Percentiles rank a stretch among this genome's conserved stretches.
Evolutionary conservation across 148 eudicot genomes (phyloP).

Genomic region (Silene conica): DNA sequence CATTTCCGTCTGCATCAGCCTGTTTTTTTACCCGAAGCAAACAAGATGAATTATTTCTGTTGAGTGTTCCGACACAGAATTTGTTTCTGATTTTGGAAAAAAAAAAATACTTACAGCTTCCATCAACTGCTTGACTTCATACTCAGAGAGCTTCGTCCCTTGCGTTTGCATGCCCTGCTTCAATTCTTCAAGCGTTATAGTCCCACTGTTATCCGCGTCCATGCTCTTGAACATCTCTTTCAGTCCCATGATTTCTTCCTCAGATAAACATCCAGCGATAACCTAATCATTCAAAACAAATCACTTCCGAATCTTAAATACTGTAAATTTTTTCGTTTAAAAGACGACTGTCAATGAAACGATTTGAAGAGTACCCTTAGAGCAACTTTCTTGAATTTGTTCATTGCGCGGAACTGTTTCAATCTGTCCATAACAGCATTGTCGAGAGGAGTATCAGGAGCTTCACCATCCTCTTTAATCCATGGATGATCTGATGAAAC

Average conservation of each 20-base stretch:
- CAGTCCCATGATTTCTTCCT: constrained; percentile 40
- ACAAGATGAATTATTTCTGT: not conserved
- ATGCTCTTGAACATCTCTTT: constrained; percentile 44
- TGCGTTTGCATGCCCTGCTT: constrained; percentile 32
- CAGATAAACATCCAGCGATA: constrained; percentile 49
- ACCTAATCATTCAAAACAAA: constrained; percentile 41
- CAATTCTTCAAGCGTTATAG: constrained; percentile 32
- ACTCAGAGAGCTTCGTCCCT: constrained; percentile 33
- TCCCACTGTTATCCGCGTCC: constrained; percentile 37
- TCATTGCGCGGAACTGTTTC: constrained; percentile 94
- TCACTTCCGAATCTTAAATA: not conserved
- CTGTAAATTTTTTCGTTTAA: too few species aligned
- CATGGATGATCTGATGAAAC: constrained; percentile 44
- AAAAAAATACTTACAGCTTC: constrained; percentile 29
- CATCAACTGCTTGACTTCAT: constrained; percentile 34
- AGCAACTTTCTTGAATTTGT: constrained; percentile 95
- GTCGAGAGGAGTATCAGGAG: constrained; percentile 95
- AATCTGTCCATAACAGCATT: constrained; percentile 73
- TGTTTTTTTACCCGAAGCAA: constrained; percentile 22
- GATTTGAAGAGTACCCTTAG: constrained; percentile 47
- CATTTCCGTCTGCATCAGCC: constrained; percentile 99
- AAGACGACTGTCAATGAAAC: not conserved
- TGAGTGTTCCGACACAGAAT: not conserved
- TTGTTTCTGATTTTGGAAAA: not conserved
- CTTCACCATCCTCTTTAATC: constrained; percentile 81